Evolutionary conservation across 1,284 basidiomycete species (phyloP), one percentile per base, ranked within the genome.

Genomic region (Cryptococcus sp.): DNA sequence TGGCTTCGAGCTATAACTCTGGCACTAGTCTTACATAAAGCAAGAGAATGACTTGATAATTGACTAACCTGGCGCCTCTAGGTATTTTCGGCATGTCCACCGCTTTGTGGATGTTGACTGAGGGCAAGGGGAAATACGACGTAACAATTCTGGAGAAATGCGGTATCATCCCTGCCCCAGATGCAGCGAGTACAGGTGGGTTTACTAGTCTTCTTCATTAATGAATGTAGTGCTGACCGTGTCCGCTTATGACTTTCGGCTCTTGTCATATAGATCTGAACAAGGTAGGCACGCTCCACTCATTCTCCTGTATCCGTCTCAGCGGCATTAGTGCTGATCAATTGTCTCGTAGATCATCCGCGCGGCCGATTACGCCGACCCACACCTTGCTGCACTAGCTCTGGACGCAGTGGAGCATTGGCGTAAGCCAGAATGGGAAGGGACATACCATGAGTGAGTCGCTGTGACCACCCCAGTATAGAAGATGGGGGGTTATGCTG

Each of bases 361-460:
- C 37, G 72, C 69, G 1, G 75, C 75, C 3, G 78, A 79, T 54
- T 79, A 80, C 55, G 74, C 72, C 46, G 76, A 78, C 58, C 67
- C 65, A 8, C 48, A 57, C 23, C 61, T 72, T 10, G 68, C 78
- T 3, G 54, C 58, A 25, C 65, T 79, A 10, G 73, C 74, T 16
- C 61, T 77, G n/a, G 75, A 78, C 11, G 77, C 77, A 2, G 64
- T 79, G 29, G 62, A 69, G n/a, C 62, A 70, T 50, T 79, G 78
- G 78, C 63, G 67, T 23, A 66, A 67, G 52, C 76, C 77, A 23
- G 76, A 83, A 66, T 93, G 89, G 88, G 83, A 83, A 39, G 84
- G 86, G 54, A 83, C 83, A 49, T 95, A 93, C 77, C 87, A 89
- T 66, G 87, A 92, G 89, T 91, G 73, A 67, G 86, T 58, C 5